Evolutionary conservation across 352 stramenopile genomes (phyloP).

Genomic region (Phytophthora hybrid): DNA sequence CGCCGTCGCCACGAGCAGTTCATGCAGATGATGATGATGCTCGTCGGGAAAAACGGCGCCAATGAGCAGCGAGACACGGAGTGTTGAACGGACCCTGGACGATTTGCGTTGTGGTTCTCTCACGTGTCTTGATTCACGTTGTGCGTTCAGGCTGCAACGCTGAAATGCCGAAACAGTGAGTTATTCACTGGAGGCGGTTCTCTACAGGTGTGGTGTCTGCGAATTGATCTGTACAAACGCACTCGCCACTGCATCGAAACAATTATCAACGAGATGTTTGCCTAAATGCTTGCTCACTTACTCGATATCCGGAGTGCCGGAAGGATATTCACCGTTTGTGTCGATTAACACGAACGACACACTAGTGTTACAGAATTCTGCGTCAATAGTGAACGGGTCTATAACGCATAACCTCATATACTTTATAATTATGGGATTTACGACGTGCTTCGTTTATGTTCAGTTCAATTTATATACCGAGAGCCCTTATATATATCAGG

Average conservation of each 20-base stretch:
- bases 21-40: conserved; percentile 54
- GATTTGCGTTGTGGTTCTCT: conserved; percentile 16
- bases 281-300: not conserved
- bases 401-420: no score
- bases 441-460: no score
- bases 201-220: conserved; percentile 50
- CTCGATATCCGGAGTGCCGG: no score
- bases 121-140: conserved; percentile 6
- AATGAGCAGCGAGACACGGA: conserved; percentile 28
- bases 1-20: conserved; percentile 49
- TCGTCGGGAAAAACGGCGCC: conserved; percentile 34
- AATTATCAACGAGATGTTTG: conserved; percentile 53
- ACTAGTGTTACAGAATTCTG: no score
- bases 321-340: no score
- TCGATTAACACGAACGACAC: no score
- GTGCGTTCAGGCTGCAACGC: conserved; percentile 28
- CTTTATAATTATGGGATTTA: no score
- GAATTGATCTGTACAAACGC: conserved; percentile 22
- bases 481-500: no score
- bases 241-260: conserved; percentile 60
- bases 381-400: no score
- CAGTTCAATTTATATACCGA: no score
- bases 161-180: conserved; percentile 4
- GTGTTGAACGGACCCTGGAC: conserved; percentile 16
- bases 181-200: conserved; percentile 39